A percentile compares a stretch with the other conserved stretches of the same genome.
These are phyloP conservation scores for Cyclaneusma minus DNA, from an alignment of 2,329 filamentous ascomycete species.

Conservation along the genomic window DNA sequence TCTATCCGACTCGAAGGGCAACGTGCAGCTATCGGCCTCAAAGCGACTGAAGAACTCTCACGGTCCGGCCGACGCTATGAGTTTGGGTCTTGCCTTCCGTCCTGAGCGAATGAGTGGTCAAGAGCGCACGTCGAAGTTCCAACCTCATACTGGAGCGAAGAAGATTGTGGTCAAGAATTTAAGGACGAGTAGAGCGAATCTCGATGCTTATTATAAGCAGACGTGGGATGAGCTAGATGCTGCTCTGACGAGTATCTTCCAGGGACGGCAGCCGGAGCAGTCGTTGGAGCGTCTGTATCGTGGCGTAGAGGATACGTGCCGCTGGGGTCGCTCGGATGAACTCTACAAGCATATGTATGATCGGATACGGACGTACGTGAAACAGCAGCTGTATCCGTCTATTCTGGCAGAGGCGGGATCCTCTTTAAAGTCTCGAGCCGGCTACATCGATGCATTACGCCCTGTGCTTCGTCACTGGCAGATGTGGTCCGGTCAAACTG, in stretches of 20 bases:
- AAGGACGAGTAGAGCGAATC: slow-evolving; percentile 41
- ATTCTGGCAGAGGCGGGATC: slow-evolving; percentile 33
- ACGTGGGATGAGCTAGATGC: slow-evolving; percentile 60
- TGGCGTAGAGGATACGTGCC: slow-evolving; percentile 81
- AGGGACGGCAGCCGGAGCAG: slow-evolving; percentile 40
- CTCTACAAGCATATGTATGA: slow-evolving; percentile 51
- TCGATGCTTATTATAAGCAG: slow-evolving; percentile 63
- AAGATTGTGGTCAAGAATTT: slow-evolving; percentile 92
- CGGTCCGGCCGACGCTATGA: too few species aligned
- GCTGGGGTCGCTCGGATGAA: slow-evolving; percentile 54
- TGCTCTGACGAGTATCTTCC: slow-evolving; percentile 61
- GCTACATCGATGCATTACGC: slow-evolving; percentile 48
- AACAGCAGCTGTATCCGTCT: slow-evolving; percentile 37
- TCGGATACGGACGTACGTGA: slow-evolving; percentile 54
- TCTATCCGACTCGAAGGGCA: too few species aligned
- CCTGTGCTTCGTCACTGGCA: slow-evolving; percentile 47
- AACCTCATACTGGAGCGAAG: slow-evolving; percentile 62
- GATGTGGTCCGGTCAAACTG: slow-evolving; percentile 64
- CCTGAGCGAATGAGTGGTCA: too few species aligned
- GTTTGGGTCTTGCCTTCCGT: too few species aligned
- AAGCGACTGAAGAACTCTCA: too few species aligned
- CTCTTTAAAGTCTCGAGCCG: too few species aligned
- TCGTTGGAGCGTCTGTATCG: slow-evolving; percentile 85
- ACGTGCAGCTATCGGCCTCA: too few species aligned
- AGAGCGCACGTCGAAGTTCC: slow-evolving; percentile 35